Conservation (phyloP, 805 yeast genomes). For the Teunomyces barrocoloradensis region DNA sequence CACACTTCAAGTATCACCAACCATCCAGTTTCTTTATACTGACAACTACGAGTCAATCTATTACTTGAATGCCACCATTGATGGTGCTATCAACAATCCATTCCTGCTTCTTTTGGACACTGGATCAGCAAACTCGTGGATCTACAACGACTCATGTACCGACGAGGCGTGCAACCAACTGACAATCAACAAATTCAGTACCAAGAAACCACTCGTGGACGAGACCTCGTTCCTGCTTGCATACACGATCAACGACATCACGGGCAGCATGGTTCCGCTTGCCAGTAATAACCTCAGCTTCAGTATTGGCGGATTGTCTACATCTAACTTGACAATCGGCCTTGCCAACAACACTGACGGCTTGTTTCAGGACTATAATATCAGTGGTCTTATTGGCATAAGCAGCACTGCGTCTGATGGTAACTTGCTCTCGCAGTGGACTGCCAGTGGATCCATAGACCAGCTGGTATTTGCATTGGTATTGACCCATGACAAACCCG, state of each 20-base stretch:
- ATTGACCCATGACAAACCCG: background rate
- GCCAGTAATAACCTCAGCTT: constrained; percentile 27
- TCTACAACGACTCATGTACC: constrained; percentile 52
- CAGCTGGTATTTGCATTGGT: constrained; percentile 37
- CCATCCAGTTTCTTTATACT: constrained; percentile 9
- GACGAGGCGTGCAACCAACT: constrained; percentile 39
- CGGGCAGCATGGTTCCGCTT: constrained; percentile 43
- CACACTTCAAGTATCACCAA: constrained; percentile 1
- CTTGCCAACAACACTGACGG: constrained; percentile 52
- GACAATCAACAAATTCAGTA: constrained; percentile 22
- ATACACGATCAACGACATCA: constrained; percentile 53
- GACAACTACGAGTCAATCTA: constrained; percentile 12
- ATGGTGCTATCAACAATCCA: constrained; percentile 22
- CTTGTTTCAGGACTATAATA: constrained; percentile 49
- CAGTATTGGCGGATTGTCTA: constrained; percentile 29
- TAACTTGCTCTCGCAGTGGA: constrained; percentile 42
- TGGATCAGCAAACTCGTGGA: constrained; percentile 65
- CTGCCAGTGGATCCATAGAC: constrained; percentile 31
- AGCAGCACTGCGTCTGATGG: constrained; percentile 23
- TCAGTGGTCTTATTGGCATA: constrained; percentile 65
- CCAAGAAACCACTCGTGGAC: constrained; percentile 13
- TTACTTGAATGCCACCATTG: constrained; percentile 13
- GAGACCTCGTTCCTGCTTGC: constrained; percentile 43
- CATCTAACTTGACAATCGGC: constrained; percentile 48
- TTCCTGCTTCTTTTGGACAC: constrained; percentile 61